A percentile compares a stretch with the other conserved stretches of the same genome.
Evolutionary conservation across 2,329 filamentous ascomycete genomes (phyloP).

Genomic region (Parastagonospora nodorum): DNA sequence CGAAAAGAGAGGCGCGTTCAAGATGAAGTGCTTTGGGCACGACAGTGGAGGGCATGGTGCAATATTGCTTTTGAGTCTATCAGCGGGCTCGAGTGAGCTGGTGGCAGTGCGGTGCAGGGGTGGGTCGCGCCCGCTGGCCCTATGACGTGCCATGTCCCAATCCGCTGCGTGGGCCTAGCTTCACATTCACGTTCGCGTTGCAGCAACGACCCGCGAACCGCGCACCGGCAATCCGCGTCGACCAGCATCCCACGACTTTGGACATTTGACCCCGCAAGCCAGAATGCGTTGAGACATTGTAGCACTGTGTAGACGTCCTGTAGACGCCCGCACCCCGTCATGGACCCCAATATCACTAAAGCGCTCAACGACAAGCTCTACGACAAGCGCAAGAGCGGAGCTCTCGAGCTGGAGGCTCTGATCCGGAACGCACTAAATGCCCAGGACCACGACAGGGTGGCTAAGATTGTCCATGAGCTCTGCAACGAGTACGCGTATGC

Average conservation of each 20-base stretch:
- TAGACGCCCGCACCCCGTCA: conserved; percentile 47
- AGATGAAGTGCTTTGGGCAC: too few species aligned
- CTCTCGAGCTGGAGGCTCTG: conserved; percentile 88
- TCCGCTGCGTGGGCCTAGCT: conserved; percentile 6
- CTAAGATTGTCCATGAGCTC: conserved; percentile 90
- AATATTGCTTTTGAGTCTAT: conserved; percentile 14
- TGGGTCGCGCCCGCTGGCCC: conserved; percentile 14
- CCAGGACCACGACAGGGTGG: conserved; percentile 79
- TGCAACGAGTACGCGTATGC: conserved; percentile 98
- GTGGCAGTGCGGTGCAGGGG: conserved; percentile 14
- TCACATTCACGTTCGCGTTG: conserved; percentile 2
- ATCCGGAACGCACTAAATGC: conserved; percentile 81
- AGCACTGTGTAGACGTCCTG: conserved; percentile 34
- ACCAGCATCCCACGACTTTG: conserved; percentile 3
- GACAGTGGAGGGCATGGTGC: background rate
- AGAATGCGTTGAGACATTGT: conserved; percentile 13
- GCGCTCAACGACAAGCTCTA: conserved; percentile 98
- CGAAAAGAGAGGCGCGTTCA: too few species aligned
- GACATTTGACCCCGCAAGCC: background rate
- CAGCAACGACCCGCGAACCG: conserved; percentile 9
- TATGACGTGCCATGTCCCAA: conserved; percentile 31
- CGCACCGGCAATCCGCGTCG: conserved; percentile 5
- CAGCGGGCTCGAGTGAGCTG: conserved; percentile 12
- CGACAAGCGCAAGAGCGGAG: conserved; percentile 95
- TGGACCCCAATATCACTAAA: conserved; percentile 90